phyloP scores from a whole-genome alignment of 2,329 filamentous ascomycete genomes.

The Amphichorda felina region DNA sequence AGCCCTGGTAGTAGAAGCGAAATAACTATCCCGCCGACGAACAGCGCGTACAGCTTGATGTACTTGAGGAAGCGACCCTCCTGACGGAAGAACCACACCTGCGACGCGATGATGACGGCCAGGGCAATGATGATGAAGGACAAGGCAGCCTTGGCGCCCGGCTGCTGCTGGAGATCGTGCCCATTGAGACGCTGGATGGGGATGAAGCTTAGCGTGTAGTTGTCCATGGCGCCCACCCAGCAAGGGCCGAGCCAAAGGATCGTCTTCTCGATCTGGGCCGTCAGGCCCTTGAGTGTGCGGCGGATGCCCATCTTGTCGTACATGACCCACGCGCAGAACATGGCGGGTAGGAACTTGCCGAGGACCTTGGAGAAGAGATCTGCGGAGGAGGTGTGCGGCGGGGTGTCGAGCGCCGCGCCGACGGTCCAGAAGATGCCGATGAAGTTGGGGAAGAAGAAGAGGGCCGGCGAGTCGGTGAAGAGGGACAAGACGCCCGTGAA shows the following conservation, averaged over 20 bases:
- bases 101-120: slow-evolving; percentile 54
- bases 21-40: slow-evolving; percentile 55
- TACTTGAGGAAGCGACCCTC: slow-evolving; percentile 72
- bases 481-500: slow-evolving; percentile 71
- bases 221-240: slow-evolving; percentile 86
- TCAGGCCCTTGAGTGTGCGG: slow-evolving; percentile 58
- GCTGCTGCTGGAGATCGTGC: slow-evolving; percentile 80
- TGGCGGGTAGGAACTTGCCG: slow-evolving; percentile 74
- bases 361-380: slow-evolving; percentile 66
- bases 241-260: slow-evolving; percentile 80
- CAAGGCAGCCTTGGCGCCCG: slow-evolving; percentile 75
- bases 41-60: slow-evolving; percentile 63
- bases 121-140: slow-evolving; percentile 66
- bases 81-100: slow-evolving; percentile 76
- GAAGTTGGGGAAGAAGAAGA: slow-evolving; percentile 82
- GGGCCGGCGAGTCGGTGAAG: slow-evolving; percentile 63
- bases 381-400: slow-evolving; percentile 53
- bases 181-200: slow-evolving; percentile 86
- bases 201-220: slow-evolving; percentile 91
- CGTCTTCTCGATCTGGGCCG: slow-evolving; percentile 80
- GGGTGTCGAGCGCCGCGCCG: slow-evolving; percentile 80
- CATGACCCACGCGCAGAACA: slow-evolving; percentile 79
- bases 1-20: slow-evolving; percentile 64
- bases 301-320: slow-evolving; percentile 72
- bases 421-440: slow-evolving; percentile 80